Evolutionary conservation across 1,284 basidiomycete species (phyloP).

Genomic region (Testicularia cyperi): DNA sequence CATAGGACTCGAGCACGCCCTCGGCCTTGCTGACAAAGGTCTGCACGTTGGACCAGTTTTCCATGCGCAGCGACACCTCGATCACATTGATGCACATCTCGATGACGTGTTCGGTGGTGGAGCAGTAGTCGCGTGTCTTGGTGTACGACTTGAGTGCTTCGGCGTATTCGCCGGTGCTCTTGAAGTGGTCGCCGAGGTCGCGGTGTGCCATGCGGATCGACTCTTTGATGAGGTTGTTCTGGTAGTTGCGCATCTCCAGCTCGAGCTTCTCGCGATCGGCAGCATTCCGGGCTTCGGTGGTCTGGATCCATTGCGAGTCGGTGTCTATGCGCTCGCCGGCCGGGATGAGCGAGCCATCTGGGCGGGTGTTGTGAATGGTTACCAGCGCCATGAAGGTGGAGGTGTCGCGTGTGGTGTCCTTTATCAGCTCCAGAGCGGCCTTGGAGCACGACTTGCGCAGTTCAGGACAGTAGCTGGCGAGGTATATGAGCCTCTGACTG

Average conservation of each 20-base stretch:
- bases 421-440: conserved; percentile 31
- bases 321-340: conserved; percentile 13
- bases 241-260: conserved; percentile 83
- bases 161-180: conserved; percentile 70
- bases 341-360: conserved; percentile 12
- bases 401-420: conserved; percentile 24
- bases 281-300: conserved; percentile 67
- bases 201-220: conserved; percentile 86
- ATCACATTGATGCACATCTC: conserved; percentile 66
- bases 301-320: conserved; percentile 69
- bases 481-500: conserved; percentile 30
- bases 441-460: conserved; percentile 30
- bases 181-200: conserved; percentile 76
- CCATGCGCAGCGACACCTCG: conserved; percentile 74
- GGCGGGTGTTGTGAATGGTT: conserved; percentile 35
- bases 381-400: conserved; percentile 24
- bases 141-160: conserved; percentile 75
- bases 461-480: conserved; percentile 27
- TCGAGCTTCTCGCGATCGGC: conserved; percentile 74
- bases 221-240: conserved; percentile 90
- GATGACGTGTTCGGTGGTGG: conserved; percentile 77
- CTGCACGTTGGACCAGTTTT: conserved; percentile 76
- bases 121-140: conserved; percentile 81
- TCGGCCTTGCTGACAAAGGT: conserved; percentile 90
- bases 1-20: conserved; percentile 73